Evolutionary conservation across 2,329 filamentous ascomycete species (phyloP), one percentile per base, ranked within the genome.

Genomic region (Neofusicoccum laricinum): DNA sequence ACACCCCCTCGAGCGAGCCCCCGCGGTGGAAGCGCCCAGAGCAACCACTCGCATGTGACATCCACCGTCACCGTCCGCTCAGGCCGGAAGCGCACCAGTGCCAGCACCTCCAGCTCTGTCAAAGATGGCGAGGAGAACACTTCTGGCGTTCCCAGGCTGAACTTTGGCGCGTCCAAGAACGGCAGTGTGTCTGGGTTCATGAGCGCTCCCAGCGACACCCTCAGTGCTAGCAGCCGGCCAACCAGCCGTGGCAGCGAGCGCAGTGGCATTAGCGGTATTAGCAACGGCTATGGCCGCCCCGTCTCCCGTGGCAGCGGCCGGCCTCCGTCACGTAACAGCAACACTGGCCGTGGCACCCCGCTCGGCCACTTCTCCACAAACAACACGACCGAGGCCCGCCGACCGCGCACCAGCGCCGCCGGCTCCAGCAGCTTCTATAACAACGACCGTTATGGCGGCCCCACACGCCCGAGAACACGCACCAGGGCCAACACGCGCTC

Each of bases 1-100:
- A 95, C 90, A 0, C 93, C 93, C 4, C 92, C 93, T 17, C 88
- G 89, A 53, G 85, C 86, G 4, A 96, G 93, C n/a, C 92, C 93
- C 21, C 86, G 91, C 55, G 82, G 79, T 65, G 80, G 79, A 55
- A 84, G 81, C 57, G 77, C 81, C 7, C 69, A 81, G 19, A 77
- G 80, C 32, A 77, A 82, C 69, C 64, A 76, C 68, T 43, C 79
- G 78, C 51, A 74, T 76, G 81, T 88, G 55, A 81, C 86, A 4
- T 80, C 80, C 2, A 85, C 81, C 0, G 80, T 88, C 41, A 88
- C 86, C 0, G 76, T 88, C 63, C 88, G 92, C 61, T 53, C 61
- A 10, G 88, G 87, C 71, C 86, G 86, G 68, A 91, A 78, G 67
- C 84, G 90, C 65, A 85, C 85, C 8, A 80, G 83, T 15, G 88